These are phyloP conservation scores for Lathyrus tuberosus DNA, from an alignment of 306 rosid genomes.

Conservation along the genomic window DNA sequence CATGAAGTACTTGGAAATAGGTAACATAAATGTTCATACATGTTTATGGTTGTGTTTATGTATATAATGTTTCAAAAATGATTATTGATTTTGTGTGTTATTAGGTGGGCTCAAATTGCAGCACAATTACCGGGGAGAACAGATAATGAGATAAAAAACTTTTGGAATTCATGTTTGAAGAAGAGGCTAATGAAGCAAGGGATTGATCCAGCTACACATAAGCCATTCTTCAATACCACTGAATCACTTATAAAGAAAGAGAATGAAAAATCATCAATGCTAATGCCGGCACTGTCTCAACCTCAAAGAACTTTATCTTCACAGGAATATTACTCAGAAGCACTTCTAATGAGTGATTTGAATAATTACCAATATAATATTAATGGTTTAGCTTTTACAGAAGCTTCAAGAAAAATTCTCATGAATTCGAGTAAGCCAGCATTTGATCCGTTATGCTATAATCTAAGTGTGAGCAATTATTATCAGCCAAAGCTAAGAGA, in stretches of 20 bases:
- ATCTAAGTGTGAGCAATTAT: neutral
- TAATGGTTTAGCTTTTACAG: conserved; percentile 34
- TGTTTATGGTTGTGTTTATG: neutral
- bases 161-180: conserved; percentile 91
- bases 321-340: conserved; percentile 41
- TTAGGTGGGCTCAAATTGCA: conserved; percentile 98
- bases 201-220: conserved; percentile 90
- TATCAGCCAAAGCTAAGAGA: conserved; percentile 1
- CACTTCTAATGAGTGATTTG: conserved; percentile 51
- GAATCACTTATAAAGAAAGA: conserved; percentile 45
- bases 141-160: conserved; percentile 90
- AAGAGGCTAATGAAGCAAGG: conserved; percentile 95
- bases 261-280: conserved; percentile 37
- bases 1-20: conserved; percentile 91
- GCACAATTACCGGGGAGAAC: conserved; percentile 92
- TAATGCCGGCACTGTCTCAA: conserved; percentile 42
- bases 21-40: conserved; percentile 38
- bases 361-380: conserved; percentile 42
- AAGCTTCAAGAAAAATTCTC: conserved; percentile 45
- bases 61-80: neutral
- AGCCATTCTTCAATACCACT: conserved; percentile 53
- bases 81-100: conserved; percentile 28
- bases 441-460: conserved; percentile 58
- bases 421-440: conserved; percentile 35
- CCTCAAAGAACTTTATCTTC: conserved; percentile 35